Evolutionary conservation across 1,139 yeast species (phyloP), one percentile per base, ranked within the genome.

Genomic region (Hemisphaericaspora subhashii): DNA sequence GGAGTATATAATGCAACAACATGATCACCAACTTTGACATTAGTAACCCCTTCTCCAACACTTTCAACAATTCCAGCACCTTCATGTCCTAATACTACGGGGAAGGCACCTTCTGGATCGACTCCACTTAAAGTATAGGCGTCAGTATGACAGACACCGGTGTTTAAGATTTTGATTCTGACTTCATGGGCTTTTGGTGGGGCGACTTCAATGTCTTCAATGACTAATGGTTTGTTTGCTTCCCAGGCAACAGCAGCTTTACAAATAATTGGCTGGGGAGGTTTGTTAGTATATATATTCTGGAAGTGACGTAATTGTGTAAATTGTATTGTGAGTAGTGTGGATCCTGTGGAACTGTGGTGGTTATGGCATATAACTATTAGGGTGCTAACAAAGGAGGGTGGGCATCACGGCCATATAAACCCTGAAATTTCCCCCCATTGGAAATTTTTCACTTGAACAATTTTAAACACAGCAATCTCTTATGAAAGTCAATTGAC

Each of bases 121-220:
- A 73, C 77, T 41, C 98, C 99, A 39, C 95, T 83, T 52, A 92
- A 75, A 10, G 98, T 90, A 74, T 84, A 94, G 32, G 97, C 98
- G 61, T 92, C 99, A 33, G 99, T 92, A 72, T 92, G 98, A 65
- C 99, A 92, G 34, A 92, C 96, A 60, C 98, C 98, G 29, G 97
- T 86, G 70, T 86, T 77, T 39, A 74, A 73, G 45, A 92, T 69
- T 68, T 88, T 86, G 65, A 92, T 86, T 64, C 98, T 85, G 38
- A 92, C 98, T 69, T 92, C 99, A 60, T 92, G 96, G 35, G 97
- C 96, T 62, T 79, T 84, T 52, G 98, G 99, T 25, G 98, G 88
- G 22, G 78, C 83, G 33, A 94, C 98, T 59, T 85, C 90, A 50
- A 92, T 75, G 43, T 86, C 88, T 67, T 94, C 98, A 46, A 92